Conservation (phyloP, 306 rosid genomes). For the Malus sieversii region DNA sequence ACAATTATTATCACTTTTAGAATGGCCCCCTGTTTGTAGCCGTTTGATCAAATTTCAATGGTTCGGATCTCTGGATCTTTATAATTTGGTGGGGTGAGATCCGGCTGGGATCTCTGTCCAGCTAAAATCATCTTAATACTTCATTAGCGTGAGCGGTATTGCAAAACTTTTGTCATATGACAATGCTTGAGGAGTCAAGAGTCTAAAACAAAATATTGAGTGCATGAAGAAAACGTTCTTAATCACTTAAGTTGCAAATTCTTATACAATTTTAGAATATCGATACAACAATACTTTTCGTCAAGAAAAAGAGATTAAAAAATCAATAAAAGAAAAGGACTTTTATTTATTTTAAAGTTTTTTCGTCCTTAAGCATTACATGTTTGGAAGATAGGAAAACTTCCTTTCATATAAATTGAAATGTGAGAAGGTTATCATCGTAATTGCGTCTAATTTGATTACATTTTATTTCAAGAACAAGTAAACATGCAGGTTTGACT, state of each 20-base stretch:
- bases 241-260: background rate
- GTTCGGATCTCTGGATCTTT: no score
- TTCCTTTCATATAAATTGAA: background rate
- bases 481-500: background rate
- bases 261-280: background rate
- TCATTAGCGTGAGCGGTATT: background rate
- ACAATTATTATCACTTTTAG: no score
- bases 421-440: background rate
- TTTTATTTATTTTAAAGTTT: background rate
- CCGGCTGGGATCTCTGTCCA: no score
- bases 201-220: background rate
- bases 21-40: accelerated
- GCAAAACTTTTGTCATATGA: no score
- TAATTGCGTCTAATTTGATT: background rate
- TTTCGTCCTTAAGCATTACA: background rate
- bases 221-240: background rate
- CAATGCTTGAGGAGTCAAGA: no score
- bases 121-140: no score
- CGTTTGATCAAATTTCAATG: no score
- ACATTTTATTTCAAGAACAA: background rate
- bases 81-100: no score
- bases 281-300: background rate
- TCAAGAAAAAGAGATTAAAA: background rate
- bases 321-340: background rate
- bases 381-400: background rate